Evolutionary conservation across 345 rosid species (phyloP).

Genomic region (Salix arbutifolia): DNA sequence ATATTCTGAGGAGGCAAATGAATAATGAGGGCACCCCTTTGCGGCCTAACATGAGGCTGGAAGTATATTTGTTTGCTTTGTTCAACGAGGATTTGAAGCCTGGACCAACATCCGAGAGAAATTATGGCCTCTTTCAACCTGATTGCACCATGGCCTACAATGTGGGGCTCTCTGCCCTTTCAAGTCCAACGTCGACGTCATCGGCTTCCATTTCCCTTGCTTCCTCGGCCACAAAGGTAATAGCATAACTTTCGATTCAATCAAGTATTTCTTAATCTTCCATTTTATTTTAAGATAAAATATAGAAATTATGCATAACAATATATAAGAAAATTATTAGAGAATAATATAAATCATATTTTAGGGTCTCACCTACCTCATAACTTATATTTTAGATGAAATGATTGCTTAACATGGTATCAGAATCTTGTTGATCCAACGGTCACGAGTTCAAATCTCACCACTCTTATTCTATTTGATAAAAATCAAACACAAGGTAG

Average conservation of each 20-base stretch:
- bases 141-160: constrained; percentile 84
- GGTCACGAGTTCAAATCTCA: no score
- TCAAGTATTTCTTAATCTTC: background rate
- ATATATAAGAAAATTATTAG: background rate
- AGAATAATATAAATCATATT: no score
- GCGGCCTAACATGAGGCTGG: constrained; percentile 58
- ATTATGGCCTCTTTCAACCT: constrained; percentile 84
- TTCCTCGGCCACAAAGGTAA: constrained; percentile 76
- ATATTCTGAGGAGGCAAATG: constrained; percentile 65
- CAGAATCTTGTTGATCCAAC: no score
- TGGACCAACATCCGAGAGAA: constrained; percentile 86
- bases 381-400: accelerated
- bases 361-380: accelerated
- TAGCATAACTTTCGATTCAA: constrained; percentile 14
- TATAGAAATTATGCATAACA: background rate
- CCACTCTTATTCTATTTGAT: no score
- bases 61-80: constrained; percentile 79
- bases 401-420: no score
- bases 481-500: no score
- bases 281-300: background rate
- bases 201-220: constrained; percentile 60
- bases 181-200: constrained; percentile 45
- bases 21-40: constrained; percentile 77
- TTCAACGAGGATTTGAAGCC: constrained; percentile 92
- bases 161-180: constrained; percentile 64